Conservation (phyloP, 768 basidiomycete species). For the Tricholoma saponaceum region DNA sequence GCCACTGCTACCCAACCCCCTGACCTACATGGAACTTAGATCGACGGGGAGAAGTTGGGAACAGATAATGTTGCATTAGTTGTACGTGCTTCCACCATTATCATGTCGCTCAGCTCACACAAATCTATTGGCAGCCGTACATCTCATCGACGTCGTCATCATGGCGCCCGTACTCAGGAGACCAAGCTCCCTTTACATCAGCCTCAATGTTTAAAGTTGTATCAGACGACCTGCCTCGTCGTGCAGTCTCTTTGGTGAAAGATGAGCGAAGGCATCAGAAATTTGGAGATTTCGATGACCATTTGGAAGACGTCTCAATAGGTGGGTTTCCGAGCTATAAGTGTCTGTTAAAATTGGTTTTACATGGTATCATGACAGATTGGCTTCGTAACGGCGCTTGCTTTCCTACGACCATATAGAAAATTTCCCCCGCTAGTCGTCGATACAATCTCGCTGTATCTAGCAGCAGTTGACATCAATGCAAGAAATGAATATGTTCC, state of each 20-base stretch:
- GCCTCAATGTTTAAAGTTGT: conserved; percentile 45
- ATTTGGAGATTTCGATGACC: conserved; percentile 81
- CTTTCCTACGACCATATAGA: background rate
- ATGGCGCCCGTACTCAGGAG: conserved; percentile 46
- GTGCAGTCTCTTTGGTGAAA: conserved; percentile 46
- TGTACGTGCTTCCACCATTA: conserved; percentile 34
- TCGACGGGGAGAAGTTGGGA: conserved; percentile 58
- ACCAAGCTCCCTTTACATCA: conserved; percentile 36
- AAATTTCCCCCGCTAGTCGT: background rate
- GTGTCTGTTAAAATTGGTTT: background rate
- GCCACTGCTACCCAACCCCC: background rate
- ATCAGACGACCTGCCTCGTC: conserved; percentile 39
- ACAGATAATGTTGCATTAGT: conserved; percentile 50
- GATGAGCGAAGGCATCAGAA: conserved; percentile 47
- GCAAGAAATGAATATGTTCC: too few species aligned
- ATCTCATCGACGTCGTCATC: conserved; percentile 28
- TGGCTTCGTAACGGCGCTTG: conserved; percentile 1
- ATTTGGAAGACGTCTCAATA: conserved; percentile 68
- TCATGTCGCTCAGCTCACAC: too few species aligned
- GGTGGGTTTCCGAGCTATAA: conserved; percentile 25
- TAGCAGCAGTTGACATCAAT: too few species aligned
- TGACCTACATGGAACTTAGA: conserved; percentile 29
- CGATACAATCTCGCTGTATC: background rate
- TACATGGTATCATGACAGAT: background rate
- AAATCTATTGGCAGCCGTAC: conserved; percentile 44